Conservation (phyloP, 2,329 filamentous ascomycete genomes). For the Scedosporium aurantiacum region DNA sequence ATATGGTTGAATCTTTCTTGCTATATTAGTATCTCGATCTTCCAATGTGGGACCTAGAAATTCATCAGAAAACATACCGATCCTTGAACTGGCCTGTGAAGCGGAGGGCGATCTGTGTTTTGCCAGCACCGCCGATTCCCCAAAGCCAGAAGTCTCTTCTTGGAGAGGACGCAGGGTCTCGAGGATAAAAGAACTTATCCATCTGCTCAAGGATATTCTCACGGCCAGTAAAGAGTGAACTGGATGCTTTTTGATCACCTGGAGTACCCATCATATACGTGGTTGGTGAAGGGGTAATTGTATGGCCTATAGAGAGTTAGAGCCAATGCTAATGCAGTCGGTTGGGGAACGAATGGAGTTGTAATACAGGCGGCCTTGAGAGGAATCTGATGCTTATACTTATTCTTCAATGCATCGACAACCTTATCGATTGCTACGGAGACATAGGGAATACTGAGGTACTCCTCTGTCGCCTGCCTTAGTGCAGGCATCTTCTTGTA, state of each 20-base stretch:
- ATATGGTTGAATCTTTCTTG: conserved; percentile 16
- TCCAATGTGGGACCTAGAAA: no score
- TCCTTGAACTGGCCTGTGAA: conserved; percentile 13
- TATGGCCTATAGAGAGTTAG: not conserved
- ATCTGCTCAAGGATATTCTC: conserved; percentile 14
- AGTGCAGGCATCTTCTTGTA: conserved; percentile 17
- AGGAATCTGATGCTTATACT: conserved; percentile 9
- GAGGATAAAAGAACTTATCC: conserved; percentile 8
- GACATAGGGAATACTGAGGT: conserved; percentile 11
- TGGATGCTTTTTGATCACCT: not conserved
- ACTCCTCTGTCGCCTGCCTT: conserved; percentile 13
- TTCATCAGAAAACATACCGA: conserved; percentile 8
- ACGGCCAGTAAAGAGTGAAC: conserved; percentile 15
- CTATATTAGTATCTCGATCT: not conserved
- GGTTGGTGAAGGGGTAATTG: not conserved
- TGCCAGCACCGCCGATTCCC: conserved; percentile 20
- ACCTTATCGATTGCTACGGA: conserved; percentile 12
- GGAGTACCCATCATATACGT: not conserved
- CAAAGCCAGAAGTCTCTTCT: conserved; percentile 15
- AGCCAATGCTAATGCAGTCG: not conserved
- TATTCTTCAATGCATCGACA: conserved; percentile 11
- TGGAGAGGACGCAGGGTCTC: not conserved
- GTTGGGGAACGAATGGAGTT: not conserved
- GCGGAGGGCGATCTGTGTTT: conserved; percentile 20
- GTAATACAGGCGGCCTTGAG: conserved; percentile 13